These are phyloP conservation scores for Cardamine chenopodiifolia DNA, from an alignment of 345 rosid species.

Conservation along the genomic window DNA sequence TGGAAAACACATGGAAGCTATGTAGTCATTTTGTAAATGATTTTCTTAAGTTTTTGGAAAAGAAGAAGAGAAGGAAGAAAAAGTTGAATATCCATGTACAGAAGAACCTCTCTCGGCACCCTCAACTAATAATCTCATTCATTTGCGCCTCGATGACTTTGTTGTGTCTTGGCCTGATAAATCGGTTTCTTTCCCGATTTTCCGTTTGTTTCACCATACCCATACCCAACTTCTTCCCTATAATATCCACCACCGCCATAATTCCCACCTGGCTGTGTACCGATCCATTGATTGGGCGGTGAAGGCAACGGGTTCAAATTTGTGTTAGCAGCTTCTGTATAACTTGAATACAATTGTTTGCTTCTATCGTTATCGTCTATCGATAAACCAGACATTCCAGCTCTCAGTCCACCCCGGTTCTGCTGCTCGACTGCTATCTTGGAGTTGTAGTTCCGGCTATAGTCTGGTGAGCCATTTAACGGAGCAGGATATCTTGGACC, in stretches of 20 bases:
- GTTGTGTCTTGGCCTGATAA: slow-evolving; percentile 59
- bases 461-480: slow-evolving; percentile 53
- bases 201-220: slow-evolving; percentile 46
- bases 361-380: slow-evolving; percentile 54
- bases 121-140: slow-evolving; percentile 13
- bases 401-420: slow-evolving; percentile 52
- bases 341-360: slow-evolving; percentile 40
- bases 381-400: slow-evolving; percentile 56
- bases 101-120: not conserved
- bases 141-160: slow-evolving; percentile 33
- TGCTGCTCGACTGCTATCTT: slow-evolving; percentile 53
- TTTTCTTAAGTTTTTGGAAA: too few relatives aligned
- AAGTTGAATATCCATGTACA: too few relatives aligned
- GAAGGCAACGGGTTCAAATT: slow-evolving; percentile 54
- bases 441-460: slow-evolving; percentile 53
- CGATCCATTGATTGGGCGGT: slow-evolving; percentile 71
- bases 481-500: slow-evolving; percentile 49
- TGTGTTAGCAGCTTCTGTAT: slow-evolving; percentile 43
- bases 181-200: slow-evolving; percentile 54
- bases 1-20: too few relatives aligned
- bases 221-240: slow-evolving; percentile 45
- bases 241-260: slow-evolving; percentile 40
- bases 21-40: too few relatives aligned
- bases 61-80: too few relatives aligned
- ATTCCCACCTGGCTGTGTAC: slow-evolving; percentile 40